Base-by-base conservation (phyloP, 768 basidiomycete genomes). In the Strobilomyces echinocephalus region DNA sequence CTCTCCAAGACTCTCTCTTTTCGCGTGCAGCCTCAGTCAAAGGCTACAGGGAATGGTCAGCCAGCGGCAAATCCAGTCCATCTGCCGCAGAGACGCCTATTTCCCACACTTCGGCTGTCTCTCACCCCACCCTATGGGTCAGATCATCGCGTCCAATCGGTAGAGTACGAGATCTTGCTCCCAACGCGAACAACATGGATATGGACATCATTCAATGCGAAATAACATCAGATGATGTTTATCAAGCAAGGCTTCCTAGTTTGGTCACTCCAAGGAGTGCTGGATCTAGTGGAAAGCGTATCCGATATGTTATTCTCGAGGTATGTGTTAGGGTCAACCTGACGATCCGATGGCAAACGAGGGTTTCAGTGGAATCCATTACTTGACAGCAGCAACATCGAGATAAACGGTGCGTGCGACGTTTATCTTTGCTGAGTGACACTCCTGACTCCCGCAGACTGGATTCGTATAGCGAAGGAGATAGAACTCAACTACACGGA, bases 401-500 rank as follows among this genome's bases (percentile, higher is more conserved):
- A 88, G 59, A 90, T 88, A 33, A 75, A 82, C 55, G 89, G 90
- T 89, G 63, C 57, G 60, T 44, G 31, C 31, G 11, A n/a, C 24
- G 3, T 31, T n/a, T 20, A 3, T n/a, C 10, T 8, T 33, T 53
- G 46, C 36, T 16, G 12, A 9, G 8, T 4, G n/a, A 33, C 11
- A 45, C 24, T 54, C 24, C 54, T 57, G 44, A 63, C 49, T 47
- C 61, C 54, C 36, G 50, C 64, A 89, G 92, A 93, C 63, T 95
- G 92, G 91, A 86, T 93, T 60, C 79, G 91, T 9, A 85, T 97
- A 33, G 89, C 92, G 0, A 85, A 84, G 1, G 95, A 97, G 63
- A 92, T 97, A 60, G 92, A 95, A 63, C 82, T 93, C 49, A 97
- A 97, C 66, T 97, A 97, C 63, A 67, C 77, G 31, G 61, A 66